Base-by-base conservation (phyloP, 2,329 filamentous ascomycete species). In the Exophiala sideris region DNA sequence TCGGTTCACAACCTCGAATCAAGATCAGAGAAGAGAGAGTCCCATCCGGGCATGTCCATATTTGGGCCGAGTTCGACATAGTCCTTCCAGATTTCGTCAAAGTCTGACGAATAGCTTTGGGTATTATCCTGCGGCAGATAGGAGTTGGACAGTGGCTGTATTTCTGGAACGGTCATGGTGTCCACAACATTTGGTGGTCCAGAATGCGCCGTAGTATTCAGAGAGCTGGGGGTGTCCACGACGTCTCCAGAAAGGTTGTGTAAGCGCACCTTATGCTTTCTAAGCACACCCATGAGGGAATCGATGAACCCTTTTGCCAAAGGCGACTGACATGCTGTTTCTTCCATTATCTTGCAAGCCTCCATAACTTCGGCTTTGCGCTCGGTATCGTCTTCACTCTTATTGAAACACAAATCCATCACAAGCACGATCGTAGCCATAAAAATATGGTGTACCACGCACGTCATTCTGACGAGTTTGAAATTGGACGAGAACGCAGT, bases 331-430 rank as follows among this genome's bases (percentile, higher is more conserved):
- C 66, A 59, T 45, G 71, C 68, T 1, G 68, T 69, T n/a, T 64
- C 67, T 50, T 67, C 68, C 3, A 74, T 57, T 61, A 70, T 69
- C 6, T 66, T 67, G 48, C 70, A 73, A 1, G 70, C 71, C 12
- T 67, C 67, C 1, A 68, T 57, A 1, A 74, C 70, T 45, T 74
- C 72, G 21, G 68, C 57, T 33, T 67, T 67, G 5, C 71, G 62
- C 10, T 64, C 67, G 5, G 70, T 67, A 1, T 66, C 70, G 0
- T 70, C 66, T 39, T 73, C 69, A 45, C 69, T 68, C 59, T 66
- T 68, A 40, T 73, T 73, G 56, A 72, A 70, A 52, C 71, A 73
- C 0, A 70, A 64, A 35, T 74, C 72, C 54, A 73, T 70, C 3
- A 73, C 55, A 9, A 74, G 49, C 5, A 71, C 68, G 1, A 70